Percentiles rank a stretch among this genome's conserved stretches.
Conservation (phyloP, 331 rosid species). For the Saraca asoca region DNA sequence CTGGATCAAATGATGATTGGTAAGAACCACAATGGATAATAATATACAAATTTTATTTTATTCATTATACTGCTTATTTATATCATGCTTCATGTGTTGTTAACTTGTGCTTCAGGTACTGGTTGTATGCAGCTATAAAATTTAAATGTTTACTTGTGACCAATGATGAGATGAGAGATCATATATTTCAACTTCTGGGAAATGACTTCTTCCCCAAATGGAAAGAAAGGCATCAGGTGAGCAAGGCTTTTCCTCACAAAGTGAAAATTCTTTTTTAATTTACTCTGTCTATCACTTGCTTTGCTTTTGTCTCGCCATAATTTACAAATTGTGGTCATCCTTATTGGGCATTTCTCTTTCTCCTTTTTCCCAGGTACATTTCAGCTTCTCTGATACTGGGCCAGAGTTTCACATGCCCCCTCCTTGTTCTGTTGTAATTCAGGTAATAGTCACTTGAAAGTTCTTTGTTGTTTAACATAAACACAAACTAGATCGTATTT, state of each 20-base stretch:
- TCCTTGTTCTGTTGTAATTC: conserved; percentile 88
- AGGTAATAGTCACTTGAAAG: conserved; percentile 51
- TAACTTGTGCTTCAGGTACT: conserved; percentile 81
- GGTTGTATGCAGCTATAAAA: conserved; percentile 97
- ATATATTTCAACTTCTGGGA: conserved; percentile 84
- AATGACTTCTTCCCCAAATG: conserved; percentile 91
- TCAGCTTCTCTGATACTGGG: conserved; percentile 72
- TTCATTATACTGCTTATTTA: conserved; percentile 26
- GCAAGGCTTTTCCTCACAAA: conserved; percentile 5
- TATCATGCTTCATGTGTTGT: conserved; percentile 37
- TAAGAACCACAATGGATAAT: conserved; percentile 40
- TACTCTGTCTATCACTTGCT: conserved; percentile 9
- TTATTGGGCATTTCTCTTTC: conserved; percentile 24
- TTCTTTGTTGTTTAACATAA: conserved; percentile 19
- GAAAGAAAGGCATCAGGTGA: conserved; percentile 89
- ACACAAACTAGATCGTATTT: conserved; percentile 28
- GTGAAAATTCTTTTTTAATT: not conserved
- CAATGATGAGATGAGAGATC: conserved; percentile 76
- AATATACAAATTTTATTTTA: not conserved
- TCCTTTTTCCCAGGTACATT: conserved; percentile 63
- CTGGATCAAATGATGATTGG: conserved; percentile 95
- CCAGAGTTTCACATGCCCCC: conserved; percentile 95
- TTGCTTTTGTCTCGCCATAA: conserved; percentile 25
- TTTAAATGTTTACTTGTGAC: conserved; percentile 70
- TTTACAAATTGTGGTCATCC: not conserved